Base-by-base conservation (phyloP, 306 rosid genomes). In the Lathyrus sativus region DNA sequence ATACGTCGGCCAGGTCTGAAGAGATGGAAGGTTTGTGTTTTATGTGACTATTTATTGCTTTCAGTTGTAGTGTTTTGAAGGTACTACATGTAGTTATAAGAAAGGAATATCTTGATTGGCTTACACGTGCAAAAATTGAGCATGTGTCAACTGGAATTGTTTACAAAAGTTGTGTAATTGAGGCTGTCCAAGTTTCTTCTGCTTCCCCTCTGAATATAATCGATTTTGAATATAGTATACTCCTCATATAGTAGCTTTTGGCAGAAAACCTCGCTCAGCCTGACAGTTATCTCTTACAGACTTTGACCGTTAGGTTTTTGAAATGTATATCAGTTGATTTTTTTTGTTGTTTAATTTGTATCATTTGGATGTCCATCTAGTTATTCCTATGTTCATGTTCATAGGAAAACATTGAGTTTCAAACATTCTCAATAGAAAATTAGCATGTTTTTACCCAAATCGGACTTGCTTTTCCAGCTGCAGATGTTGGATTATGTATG, bases 1-100 rank as follows among this genome's bases (percentile, higher is more conserved):
- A 80, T 82, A 60, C 85, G 87, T 11, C 76, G 91, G 38, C 91
- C 88, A 31, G 98, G 98, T 71, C 95, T 92, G 43, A 92, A 75
- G 82, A 80, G 64, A 77, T 92, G 96, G 96, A 92, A 82, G 96
- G 98, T 86, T 55, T 66, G 79, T 82, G 68, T 64, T 78, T 70
- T 33, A n/a, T 49, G 2, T 42, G 19, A 54, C 28, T 22, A 29
- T 38, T 38, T 68, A 28, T 75, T 57, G 37, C 49, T 44, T 65
- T 59, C 19, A 15, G 44, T 18, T 58, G 22, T 42, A 15, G 50
- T 14, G 31, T 58, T 79, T 72, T 73, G 50, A 68, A 62, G 49
- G 41, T 68, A 18, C 35, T 61, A 38, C 62, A 15, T 72, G 15
- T 19, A 53, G 13, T 67, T 11, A 38, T 53, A 61, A 22, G 58